A percentile compares a stretch with the other conserved stretches of the same genome.
Conservation (phyloP, 306 rosid genomes). For the Aeschynomene evenia region DNA sequence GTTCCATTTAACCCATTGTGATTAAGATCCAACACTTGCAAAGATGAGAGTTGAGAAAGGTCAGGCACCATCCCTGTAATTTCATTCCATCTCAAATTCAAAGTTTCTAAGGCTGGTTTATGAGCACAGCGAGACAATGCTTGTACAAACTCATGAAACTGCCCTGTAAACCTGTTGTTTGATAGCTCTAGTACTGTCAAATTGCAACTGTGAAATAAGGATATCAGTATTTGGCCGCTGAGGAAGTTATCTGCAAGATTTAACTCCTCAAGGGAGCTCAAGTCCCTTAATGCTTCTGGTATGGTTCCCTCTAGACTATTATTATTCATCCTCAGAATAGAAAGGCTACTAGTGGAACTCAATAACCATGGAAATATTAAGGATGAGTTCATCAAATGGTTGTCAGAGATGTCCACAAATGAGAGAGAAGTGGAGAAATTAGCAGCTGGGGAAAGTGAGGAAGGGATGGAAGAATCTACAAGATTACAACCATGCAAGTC, state of each 20-base stretch:
- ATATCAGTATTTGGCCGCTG: background rate
- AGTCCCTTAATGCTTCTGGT: background rate
- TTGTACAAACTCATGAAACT: background rate
- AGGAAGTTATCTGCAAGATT: background rate
- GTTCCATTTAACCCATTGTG: background rate
- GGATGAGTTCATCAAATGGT: background rate
- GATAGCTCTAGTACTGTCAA: background rate
- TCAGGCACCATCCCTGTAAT: background rate
- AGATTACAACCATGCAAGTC: background rate
- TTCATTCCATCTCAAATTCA: background rate
- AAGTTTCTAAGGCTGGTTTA: background rate
- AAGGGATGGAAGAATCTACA: background rate
- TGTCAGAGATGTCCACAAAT: background rate
- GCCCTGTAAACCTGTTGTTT: background rate
- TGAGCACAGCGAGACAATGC: background rate
- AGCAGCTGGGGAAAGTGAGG: background rate
- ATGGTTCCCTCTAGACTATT: background rate
- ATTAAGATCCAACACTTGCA: background rate
- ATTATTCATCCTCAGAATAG: background rate
- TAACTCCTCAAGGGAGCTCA: background rate
- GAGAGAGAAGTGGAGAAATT: background rate
- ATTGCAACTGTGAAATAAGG: background rate
- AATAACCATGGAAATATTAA: slow-evolving; percentile 1
- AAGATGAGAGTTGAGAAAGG: background rate
- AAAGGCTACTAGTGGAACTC: background rate